phyloP scores from a whole-genome alignment of 176 grass and related monocot species.

The Dendrocalamus sinicus region DNA sequence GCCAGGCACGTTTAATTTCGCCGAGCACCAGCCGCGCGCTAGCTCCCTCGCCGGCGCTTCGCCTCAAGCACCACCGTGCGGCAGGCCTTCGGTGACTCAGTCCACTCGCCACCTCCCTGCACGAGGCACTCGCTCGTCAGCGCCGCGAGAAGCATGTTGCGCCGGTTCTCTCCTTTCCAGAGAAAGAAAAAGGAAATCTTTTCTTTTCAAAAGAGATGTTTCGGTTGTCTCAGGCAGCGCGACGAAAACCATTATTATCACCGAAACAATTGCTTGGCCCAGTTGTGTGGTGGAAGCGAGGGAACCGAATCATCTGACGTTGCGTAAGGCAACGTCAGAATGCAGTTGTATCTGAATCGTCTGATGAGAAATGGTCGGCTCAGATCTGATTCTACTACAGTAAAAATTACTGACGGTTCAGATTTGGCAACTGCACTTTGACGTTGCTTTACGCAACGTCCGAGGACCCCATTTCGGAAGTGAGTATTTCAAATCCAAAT shows the following conservation, averaged over 20 bases:
- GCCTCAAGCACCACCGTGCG: neutral
- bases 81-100: neutral
- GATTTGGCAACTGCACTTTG: too few relatives aligned
- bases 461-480: too few relatives aligned
- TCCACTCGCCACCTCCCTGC: neutral
- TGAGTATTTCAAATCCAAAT: too few relatives aligned
- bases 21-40: neutral
- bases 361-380: too few relatives aligned
- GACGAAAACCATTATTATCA: neutral
- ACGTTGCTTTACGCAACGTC: too few relatives aligned
- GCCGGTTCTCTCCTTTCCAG: neutral
- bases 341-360: too few relatives aligned
- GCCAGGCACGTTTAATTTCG: neutral
- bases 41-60: neutral
- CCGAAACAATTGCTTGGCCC: neutral
- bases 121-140: neutral
- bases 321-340: too few relatives aligned
- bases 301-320: too few relatives aligned
- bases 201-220: neutral
- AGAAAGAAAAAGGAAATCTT: neutral
- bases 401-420: too few relatives aligned
- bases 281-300: neutral
- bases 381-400: too few relatives aligned
- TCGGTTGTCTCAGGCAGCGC: neutral
- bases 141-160: neutral